Base-by-base conservation (phyloP, 805 yeast genomes). In the Danielia oregonensis region DNA sequence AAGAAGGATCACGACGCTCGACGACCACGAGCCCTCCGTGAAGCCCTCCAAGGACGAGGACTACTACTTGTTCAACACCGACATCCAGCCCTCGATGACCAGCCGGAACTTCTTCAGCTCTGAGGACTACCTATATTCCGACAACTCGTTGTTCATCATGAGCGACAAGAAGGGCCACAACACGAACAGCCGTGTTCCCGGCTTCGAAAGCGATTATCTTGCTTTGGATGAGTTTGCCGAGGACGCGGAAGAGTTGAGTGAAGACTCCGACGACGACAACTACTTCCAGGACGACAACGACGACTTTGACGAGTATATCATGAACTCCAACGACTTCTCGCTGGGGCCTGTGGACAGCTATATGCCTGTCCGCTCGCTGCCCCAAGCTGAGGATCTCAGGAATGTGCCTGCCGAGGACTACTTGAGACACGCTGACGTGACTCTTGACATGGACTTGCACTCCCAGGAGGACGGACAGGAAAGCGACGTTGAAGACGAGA, bases 181-280 rank as follows among this genome's bases (percentile, higher is more conserved):
- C 7, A 16, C 37, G 14, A 36, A 43, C 34, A 29, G 33, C n/a
- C 46, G 49, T 5, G 47, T 62, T 21, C 61, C 64, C 6, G 67
- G 65, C 3, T 59, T 48, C 36, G 65, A 61, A 40, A 49, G 54
- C 36, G 68, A 64, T 44, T 63, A 61, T 42, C 51, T 63, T 24
- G 39, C 52, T 29, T 39, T 51, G 36, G 61, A 54, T 35, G 55
- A 54, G 27, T 65, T 64, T 33, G 65, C 61, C 5, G 72, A 68
- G 37, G 65, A 65, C 30, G 69, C 68, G 26, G 72, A 67, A 35
- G 67, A 65, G 27, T 43, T 65, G 28, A 63, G 63, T 23, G 67
- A 65, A 24, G 64, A 59, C 38, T 66, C 61, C 13, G 66, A 61
- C 18, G 65, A 63, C 35, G 63, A 63, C 37, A 52, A 61, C 39